Conservation (phyloP, 2,329 filamentous ascomycete species). For the Gnomoniopsis sp. region DNA sequence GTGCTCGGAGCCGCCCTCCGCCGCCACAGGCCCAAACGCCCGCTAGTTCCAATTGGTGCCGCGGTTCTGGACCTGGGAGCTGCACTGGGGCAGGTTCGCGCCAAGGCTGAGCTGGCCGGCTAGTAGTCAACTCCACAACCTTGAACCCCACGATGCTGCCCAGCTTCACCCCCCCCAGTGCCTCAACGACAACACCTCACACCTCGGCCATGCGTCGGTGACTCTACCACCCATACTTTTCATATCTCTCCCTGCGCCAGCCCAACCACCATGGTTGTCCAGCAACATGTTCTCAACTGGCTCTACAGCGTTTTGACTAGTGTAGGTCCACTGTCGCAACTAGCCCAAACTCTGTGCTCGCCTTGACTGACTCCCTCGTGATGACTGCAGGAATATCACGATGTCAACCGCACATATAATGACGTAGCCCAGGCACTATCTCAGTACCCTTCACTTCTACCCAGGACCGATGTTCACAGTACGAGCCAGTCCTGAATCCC, state of each 20-base stretch:
- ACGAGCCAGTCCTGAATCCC: slow-evolving; percentile 30
- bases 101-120: background rate
- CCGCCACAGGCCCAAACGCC: background rate
- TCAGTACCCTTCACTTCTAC: slow-evolving; percentile 74
- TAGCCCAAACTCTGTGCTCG: slow-evolving; percentile 4
- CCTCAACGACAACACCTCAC: slow-evolving; percentile 14
- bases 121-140: background rate
- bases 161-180: slow-evolving; percentile 11
- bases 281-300: slow-evolving; percentile 91
- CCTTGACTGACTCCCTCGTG: slow-evolving; percentile 15
- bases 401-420: slow-evolving; percentile 89
- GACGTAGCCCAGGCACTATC: slow-evolving; percentile 82
- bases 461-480: slow-evolving; percentile 95
- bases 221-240: background rate
- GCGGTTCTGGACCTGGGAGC: no score
- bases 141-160: background rate
- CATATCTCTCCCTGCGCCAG: slow-evolving; percentile 6
- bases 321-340: slow-evolving; percentile 40
- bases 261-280: slow-evolving; percentile 61
- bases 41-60: background rate
- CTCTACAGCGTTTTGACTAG: slow-evolving; percentile 86
- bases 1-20: background rate
- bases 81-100: background rate
- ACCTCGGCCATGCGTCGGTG: slow-evolving; percentile 4
- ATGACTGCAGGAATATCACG: slow-evolving; percentile 74